Conservation (phyloP, 2,329 filamentous ascomycete species). For the Cadophora sp. region DNA sequence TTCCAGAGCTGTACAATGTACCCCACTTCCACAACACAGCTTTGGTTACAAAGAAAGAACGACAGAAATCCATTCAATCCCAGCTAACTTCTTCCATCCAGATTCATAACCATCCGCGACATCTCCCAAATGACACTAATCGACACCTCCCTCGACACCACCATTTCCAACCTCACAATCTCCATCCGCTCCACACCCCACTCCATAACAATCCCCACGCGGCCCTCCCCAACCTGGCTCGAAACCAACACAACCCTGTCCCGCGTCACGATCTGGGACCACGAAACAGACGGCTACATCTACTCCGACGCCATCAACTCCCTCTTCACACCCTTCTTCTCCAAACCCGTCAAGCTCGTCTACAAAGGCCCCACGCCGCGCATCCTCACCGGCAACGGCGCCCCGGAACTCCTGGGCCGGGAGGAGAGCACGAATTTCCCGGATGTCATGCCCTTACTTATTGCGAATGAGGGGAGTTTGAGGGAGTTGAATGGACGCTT, state of each 20-base stretch:
- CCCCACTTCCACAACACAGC: neutral
- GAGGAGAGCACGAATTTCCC: constrained; percentile 62
- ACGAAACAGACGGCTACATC: constrained; percentile 61
- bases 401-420: constrained; percentile 58
- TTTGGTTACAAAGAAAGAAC: neutral
- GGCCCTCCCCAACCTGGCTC: constrained; percentile 61
- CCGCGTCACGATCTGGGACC: constrained; percentile 64
- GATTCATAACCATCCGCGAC: constrained; percentile 68
- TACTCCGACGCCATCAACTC: constrained; percentile 59
- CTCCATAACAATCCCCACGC: constrained; percentile 59
- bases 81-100: constrained; percentile 28
- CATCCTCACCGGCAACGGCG: constrained; percentile 61
- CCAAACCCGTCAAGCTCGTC: constrained; percentile 61
- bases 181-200: constrained; percentile 49
- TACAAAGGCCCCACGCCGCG: constrained; percentile 67
- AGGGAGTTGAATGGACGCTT: constrained; percentile 64
- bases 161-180: constrained; percentile 51
- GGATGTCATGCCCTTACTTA: constrained; percentile 62
- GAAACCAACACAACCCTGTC: constrained; percentile 55
- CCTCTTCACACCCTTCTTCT: constrained; percentile 62
- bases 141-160: constrained; percentile 55
- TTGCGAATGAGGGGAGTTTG: constrained; percentile 62
- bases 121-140: constrained; percentile 69
- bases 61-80: neutral
- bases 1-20: neutral